Base-by-base conservation (phyloP, 176 grass and related monocot genomes). In the Microstegium vimineum region DNA sequence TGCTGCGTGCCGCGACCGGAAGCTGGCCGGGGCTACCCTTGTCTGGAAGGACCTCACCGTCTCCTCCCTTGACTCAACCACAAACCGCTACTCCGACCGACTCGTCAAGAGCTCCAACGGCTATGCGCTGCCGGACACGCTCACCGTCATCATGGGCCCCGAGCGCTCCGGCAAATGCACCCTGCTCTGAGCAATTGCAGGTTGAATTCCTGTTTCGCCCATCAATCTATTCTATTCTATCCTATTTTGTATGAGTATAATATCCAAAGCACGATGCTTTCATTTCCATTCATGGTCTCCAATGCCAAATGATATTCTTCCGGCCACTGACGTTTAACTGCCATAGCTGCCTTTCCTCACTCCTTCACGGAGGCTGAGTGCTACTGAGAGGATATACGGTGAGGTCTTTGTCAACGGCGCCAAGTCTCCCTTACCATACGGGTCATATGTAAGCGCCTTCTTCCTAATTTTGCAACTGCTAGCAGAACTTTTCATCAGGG, bases 61-160 rank as follows among this genome's bases (percentile, higher is more conserved):
- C 46, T 93, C 75, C 56, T 93, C 75, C 38, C 66, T 88, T 66
- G 90, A 73, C 51, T 75, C 69, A 46, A 65, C 10, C 72, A 52
- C 72, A 6, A 79, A 88, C 34, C 80, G 81, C 62, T 75, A 74
- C 82, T 85, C 92, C 42, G 83, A 94, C 46, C 90, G 92, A 37
- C 86, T 90, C 70, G 75, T 98, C 68, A 98, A 88, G 89, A 93
- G 89, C 75, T 98, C 95, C 66, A 93, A 74, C 60, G 95, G 95
- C 5, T 98, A 98, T 79, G 95, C 92, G 5, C 81, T 98, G 43
- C 90, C 95, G 14, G 95, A 78, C 10, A 98, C 95, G 1, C 92
- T 98, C 83, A 94, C 92, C 43, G 95, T 94, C 84, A 93, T 98
- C 60, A 98, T 94, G 95, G 95, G 95, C 0, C 95, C 92, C 22